A percentile compares a stretch with the other conserved stretches of the same genome.
Conservation (phyloP, 2,329 filamentous ascomycete species). For the Mycocentrospora acerina region DNA sequence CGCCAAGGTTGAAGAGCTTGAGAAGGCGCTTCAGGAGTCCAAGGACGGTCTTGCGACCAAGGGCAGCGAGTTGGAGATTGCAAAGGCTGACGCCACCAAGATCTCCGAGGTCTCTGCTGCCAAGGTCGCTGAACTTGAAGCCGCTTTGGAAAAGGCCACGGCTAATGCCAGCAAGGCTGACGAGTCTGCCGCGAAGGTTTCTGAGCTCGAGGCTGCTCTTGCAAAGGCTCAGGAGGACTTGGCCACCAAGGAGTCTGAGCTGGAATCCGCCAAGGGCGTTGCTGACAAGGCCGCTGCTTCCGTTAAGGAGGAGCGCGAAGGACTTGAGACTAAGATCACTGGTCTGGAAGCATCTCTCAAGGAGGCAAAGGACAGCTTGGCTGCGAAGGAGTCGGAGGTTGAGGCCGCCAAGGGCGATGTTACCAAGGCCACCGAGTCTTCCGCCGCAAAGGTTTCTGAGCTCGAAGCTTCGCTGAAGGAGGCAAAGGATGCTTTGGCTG, state of each 20-base stretch:
- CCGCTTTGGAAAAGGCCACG: constrained; percentile 7
- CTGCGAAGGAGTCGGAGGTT: constrained; percentile 13
- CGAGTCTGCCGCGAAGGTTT: constrained; percentile 13
- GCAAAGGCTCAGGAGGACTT: constrained; percentile 19
- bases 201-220: constrained; percentile 16
- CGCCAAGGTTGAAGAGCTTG: constrained; percentile 23
- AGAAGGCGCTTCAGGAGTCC: constrained; percentile 16
- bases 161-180: constrained; percentile 11
- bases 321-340: constrained; percentile 18
- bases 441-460: constrained; percentile 24
- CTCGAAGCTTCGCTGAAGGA: constrained; percentile 30
- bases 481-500: constrained; percentile 21
- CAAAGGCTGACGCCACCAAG: constrained; percentile 16
- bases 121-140: constrained; percentile 16
- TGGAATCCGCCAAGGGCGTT: constrained; percentile 21
- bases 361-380: constrained; percentile 2
- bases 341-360: constrained; percentile 19
- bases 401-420: constrained; percentile 15
- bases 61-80: constrained; percentile 13
- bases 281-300: constrained; percentile 19
- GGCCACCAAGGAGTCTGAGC: constrained; percentile 24
- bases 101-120: constrained; percentile 13
- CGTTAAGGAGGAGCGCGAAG: constrained; percentile 16
- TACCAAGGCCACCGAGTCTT: constrained; percentile 19
- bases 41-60: constrained; percentile 12